phyloP scores from a whole-genome alignment of 2,329 filamentous ascomycete species.

The Diplodia corticola region DNA sequence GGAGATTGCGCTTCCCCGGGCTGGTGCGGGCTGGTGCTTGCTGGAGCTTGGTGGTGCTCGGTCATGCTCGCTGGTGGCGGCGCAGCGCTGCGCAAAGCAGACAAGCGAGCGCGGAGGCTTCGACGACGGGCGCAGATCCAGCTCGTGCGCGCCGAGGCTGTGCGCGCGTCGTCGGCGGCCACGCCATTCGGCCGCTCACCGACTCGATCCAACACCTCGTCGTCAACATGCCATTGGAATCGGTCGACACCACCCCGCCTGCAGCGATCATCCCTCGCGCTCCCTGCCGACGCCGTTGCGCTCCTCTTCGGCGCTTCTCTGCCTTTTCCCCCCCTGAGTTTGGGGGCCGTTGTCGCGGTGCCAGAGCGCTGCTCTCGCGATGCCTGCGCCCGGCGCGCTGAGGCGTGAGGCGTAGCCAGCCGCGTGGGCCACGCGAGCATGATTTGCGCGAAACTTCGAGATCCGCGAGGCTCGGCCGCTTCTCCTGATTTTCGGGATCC shows the following conservation, averaged over 20 bases:
- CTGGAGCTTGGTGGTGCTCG: too few species aligned
- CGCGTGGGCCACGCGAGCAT: conserved; percentile 1
- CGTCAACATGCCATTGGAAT: not conserved
- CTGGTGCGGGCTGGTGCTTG: too few species aligned
- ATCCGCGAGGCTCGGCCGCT: conserved; percentile 4
- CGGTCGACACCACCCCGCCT: not conserved
- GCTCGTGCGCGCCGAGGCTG: conserved; percentile 12
- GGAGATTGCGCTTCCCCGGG: too few species aligned
- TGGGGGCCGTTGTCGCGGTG: not conserved
- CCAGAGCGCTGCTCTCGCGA: too few species aligned
- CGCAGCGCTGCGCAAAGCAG: not conserved
- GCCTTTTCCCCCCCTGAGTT: not conserved
- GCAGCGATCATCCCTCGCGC: not conserved
- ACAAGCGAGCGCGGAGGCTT: not conserved
- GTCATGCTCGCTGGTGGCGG: too few species aligned
- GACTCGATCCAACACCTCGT: conserved; percentile 7
- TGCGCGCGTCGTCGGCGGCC: conserved; percentile 5
- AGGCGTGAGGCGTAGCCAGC: not conserved
- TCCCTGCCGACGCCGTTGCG: not conserved
- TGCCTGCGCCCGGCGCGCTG: not conserved
- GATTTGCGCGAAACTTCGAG: conserved; percentile 5
- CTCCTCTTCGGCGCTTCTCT: conserved; percentile 1
- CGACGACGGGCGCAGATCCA: not conserved
- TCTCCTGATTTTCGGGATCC: conserved; percentile 3
- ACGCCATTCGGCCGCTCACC: conserved; percentile 10